Evolutionary conservation across 2,329 filamentous ascomycete genomes (phyloP).

Genomic region (Aspergillus costaricaensis): DNA sequence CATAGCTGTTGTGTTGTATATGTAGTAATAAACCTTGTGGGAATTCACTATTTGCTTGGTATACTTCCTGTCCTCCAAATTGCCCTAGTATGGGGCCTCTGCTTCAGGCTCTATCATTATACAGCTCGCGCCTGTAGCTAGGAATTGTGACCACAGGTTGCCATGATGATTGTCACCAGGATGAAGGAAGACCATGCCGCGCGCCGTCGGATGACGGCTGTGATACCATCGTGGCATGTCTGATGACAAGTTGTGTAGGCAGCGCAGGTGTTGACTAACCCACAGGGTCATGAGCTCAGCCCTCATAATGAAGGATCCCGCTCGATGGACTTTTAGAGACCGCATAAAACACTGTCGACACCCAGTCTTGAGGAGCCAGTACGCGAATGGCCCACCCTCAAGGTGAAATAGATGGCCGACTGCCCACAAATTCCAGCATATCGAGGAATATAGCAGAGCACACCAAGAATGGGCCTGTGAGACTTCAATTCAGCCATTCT

Average conservation of each 20-base stretch:
- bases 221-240: conserved; percentile 73
- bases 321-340: conserved; percentile 57
- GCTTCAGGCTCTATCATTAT: conserved; percentile 73
- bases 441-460: conserved; percentile 88
- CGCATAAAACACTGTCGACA: conserved; percentile 76
- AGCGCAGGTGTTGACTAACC: conserved; percentile 72
- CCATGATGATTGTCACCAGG: conserved; percentile 82
- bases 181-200: conserved; percentile 81
- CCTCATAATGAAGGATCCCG: neutral
- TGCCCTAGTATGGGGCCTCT: conserved; percentile 81
- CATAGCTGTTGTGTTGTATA: conserved; percentile 83
- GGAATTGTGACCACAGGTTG: conserved; percentile 70
- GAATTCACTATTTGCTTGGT: conserved; percentile 84
- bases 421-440: conserved; percentile 75
- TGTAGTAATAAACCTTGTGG: conserved; percentile 84
- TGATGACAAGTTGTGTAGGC: conserved; percentile 85
- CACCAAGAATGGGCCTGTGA: conserved; percentile 45
- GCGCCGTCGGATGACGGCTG: conserved; percentile 69
- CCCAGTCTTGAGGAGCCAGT: too few relatives aligned
- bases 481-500: too few relatives aligned
- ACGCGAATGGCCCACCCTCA: conserved; percentile 66
- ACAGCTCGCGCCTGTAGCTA: conserved; percentile 56
- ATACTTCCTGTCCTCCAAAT: conserved; percentile 89
- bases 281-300: conserved; percentile 13
- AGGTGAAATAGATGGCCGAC: conserved; percentile 80